phyloP scores from a whole-genome alignment of 148 eudicot species.

The Limonium bicolor region DNA sequence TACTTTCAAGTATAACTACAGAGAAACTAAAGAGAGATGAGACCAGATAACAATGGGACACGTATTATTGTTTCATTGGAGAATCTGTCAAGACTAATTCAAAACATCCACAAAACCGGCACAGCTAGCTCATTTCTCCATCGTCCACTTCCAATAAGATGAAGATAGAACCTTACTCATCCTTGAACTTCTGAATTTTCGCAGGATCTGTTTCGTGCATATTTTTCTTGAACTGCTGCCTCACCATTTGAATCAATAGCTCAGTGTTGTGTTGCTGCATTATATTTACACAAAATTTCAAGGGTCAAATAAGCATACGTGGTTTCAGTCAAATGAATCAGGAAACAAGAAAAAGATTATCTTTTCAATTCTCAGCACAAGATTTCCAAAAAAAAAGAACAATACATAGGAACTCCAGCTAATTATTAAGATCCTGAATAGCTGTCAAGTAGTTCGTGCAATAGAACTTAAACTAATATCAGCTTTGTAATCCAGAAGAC shows the following conservation, averaged over 20 bases:
- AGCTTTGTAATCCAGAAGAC: no score
- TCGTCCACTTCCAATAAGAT: background rate
- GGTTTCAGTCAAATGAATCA: no score
- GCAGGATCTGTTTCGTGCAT: constrained; percentile 75
- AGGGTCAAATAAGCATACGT: background rate
- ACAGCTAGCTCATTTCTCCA: background rate
- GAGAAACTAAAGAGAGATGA: background rate
- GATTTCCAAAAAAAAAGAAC: no score
- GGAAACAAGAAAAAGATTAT: no score
- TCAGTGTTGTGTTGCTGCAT: constrained; percentile 68
- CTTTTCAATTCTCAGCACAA: no score
- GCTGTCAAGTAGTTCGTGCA: no score
- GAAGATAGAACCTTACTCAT: constrained; percentile 42
- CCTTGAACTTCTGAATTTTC: constrained; percentile 69
- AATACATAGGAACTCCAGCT: no score
- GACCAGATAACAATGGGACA: no score
- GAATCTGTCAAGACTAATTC: background rate
- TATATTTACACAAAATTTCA: background rate
- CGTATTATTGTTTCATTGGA: background rate
- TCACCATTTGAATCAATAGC: constrained; percentile 53
- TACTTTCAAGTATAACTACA: no score
- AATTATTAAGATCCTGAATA: no score
- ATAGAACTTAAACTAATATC: no score
- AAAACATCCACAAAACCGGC: no score
- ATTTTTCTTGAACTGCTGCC: constrained; percentile 57